Percentiles rank a stretch among this genome's conserved stretches.
Evolutionary conservation across 139 green algal genomes (phyloP).

Genomic region (Edaphochlamys debaryana): DNA sequence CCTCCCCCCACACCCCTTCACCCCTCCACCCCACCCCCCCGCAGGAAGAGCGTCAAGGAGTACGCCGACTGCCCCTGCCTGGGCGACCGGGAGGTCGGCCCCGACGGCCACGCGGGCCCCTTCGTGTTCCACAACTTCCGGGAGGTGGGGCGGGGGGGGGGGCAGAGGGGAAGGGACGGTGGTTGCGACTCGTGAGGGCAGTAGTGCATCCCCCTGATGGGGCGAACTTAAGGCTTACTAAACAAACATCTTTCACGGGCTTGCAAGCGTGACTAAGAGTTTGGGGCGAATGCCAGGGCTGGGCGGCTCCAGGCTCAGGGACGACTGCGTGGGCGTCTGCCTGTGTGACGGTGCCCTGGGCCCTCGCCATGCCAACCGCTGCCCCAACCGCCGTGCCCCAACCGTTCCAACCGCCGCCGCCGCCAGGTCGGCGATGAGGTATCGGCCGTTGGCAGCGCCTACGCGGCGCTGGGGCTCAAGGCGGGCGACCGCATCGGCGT

Average conservation of each 20-base stretch:
- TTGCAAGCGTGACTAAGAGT: too few relatives aligned
- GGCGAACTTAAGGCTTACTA: too few relatives aligned
- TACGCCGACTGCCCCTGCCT: slow-evolving; percentile 58
- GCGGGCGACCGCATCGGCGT: slow-evolving; percentile 57
- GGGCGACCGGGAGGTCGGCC: slow-evolving; percentile 31
- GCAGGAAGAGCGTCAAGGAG: slow-evolving; percentile 15
- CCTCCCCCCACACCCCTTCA: neutral
- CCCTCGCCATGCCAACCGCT: neutral
- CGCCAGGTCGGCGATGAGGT: slow-evolving; percentile 24
- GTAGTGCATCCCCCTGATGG: too few relatives aligned
- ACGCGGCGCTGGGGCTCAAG: slow-evolving; percentile 48
- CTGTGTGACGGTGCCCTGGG: too few relatives aligned
- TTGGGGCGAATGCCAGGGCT: too few relatives aligned
- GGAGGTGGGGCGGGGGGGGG: slow-evolving; percentile 52
- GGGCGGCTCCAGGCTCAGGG: too few relatives aligned
- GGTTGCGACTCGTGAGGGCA: too few relatives aligned
- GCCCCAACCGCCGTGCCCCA: neutral
- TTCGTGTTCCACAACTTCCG: slow-evolving; percentile 67
- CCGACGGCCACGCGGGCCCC: slow-evolving; percentile 27
- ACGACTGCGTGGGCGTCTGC: too few relatives aligned
- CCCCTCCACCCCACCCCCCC: neutral
- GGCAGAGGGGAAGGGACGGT: too few relatives aligned
- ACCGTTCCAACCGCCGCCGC: neutral
- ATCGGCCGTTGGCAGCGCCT: slow-evolving; percentile 39
- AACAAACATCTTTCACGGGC: too few relatives aligned